Percentiles rank a stretch among this genome's conserved stretches.
These are phyloP conservation scores for Aureobasidium sp. DNA, from an alignment of 2,329 filamentous ascomycete genomes.

Conservation along the genomic window DNA sequence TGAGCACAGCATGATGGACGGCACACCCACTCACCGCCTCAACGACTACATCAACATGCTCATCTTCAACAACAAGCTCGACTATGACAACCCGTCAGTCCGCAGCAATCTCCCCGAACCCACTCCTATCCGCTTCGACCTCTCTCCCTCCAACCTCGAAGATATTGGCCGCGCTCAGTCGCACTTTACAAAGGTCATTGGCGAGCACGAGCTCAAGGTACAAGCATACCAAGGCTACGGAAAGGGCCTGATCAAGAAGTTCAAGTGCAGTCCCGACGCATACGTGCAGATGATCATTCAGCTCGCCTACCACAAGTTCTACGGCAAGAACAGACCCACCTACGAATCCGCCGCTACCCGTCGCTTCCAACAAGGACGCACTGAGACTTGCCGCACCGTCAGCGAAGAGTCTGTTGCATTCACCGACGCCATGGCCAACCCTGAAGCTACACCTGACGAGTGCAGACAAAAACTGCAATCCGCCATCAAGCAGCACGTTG, in stretches of 20 bases:
- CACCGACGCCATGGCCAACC: slow-evolving; percentile 77
- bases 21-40: slow-evolving; percentile 90
- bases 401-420: slow-evolving; percentile 87
- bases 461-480: slow-evolving; percentile 70
- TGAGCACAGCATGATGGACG: slow-evolving; percentile 99
- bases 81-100: slow-evolving; percentile 69
- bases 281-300: slow-evolving; percentile 99
- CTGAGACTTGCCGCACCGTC: slow-evolving; percentile 88
- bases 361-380: slow-evolving; percentile 91
- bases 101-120: slow-evolving; percentile 83
- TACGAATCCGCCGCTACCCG: slow-evolving; percentile 95
- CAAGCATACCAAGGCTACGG: slow-evolving; percentile 97
- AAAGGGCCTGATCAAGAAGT: slow-evolving; percentile 98
- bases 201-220: slow-evolving; percentile 80
- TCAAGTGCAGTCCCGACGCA: slow-evolving; percentile 94
- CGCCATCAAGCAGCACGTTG: slow-evolving; percentile 71
- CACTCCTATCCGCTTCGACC: slow-evolving; percentile 64
- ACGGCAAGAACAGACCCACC: slow-evolving; percentile 92
- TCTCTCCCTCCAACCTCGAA: slow-evolving; percentile 63
- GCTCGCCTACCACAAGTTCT: slow-evolving; percentile 97
- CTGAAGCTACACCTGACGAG: slow-evolving; percentile 52
- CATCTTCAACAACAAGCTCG: slow-evolving; percentile 90
- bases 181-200: slow-evolving; percentile 76
- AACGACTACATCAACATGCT: slow-evolving; percentile 90
- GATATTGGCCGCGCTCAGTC: slow-evolving; percentile 71